A percentile compares a stretch with the other conserved stretches of the same genome.
Evolutionary conservation across 2,329 filamentous ascomycete genomes (phyloP).

Genomic region (Ophiosphaerella herpotricha): DNA sequence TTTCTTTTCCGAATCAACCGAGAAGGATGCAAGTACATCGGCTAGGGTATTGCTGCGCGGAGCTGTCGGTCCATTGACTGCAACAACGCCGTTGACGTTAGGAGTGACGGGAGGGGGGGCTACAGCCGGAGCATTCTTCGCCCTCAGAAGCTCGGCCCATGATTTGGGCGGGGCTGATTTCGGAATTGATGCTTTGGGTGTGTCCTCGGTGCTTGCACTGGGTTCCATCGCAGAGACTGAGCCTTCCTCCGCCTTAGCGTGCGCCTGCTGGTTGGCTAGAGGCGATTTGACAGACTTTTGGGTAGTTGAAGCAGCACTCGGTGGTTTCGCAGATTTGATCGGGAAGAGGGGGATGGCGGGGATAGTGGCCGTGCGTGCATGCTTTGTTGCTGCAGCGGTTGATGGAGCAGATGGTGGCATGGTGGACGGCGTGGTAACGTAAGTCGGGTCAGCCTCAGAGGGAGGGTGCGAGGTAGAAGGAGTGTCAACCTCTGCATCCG

Average conservation of each 20-base stretch:
- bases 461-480: slow-evolving; percentile 63
- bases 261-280: slow-evolving; percentile 15
- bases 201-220: slow-evolving; percentile 33
- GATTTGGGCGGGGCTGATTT: slow-evolving; percentile 60
- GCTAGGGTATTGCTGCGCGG: slow-evolving; percentile 67
- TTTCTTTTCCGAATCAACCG: slow-evolving; percentile 66
- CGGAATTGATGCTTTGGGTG: slow-evolving; percentile 49
- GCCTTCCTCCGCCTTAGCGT: slow-evolving; percentile 11
- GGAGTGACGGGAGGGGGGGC: slow-evolving; percentile 18
- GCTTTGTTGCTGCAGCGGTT: slow-evolving; percentile 37
- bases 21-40: slow-evolving; percentile 77
- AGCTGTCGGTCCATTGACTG: slow-evolving; percentile 49
- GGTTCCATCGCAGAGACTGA: slow-evolving; percentile 14
- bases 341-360: slow-evolving; percentile 60
- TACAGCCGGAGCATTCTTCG: slow-evolving; percentile 50
- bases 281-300: slow-evolving; percentile 42
- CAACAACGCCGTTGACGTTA: slow-evolving; percentile 31
- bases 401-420: slow-evolving; percentile 43
- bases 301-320: slow-evolving; percentile 41
- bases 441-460: slow-evolving; percentile 61
- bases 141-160: slow-evolving; percentile 71
- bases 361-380: slow-evolving; percentile 50
- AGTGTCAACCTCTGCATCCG: slow-evolving; percentile 58
- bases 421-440: slow-evolving; percentile 61
- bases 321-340: slow-evolving; percentile 49